Evolutionary conservation across 1,284 basidiomycete species (phyloP).

Genomic region (Leccinum fallax): DNA sequence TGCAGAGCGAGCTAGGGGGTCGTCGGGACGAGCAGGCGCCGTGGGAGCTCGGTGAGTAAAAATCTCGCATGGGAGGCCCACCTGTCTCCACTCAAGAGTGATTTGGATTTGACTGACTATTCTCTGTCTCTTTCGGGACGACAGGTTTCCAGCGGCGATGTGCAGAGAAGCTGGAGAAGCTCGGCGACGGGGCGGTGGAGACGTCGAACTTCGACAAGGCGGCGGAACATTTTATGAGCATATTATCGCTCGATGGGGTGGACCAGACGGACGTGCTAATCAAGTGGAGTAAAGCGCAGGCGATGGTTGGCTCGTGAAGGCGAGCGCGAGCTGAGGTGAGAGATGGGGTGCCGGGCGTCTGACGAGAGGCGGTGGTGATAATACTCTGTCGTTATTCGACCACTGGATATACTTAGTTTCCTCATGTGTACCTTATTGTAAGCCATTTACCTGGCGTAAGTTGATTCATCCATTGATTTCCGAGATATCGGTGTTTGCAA

Average conservation of each 20-base stretch:
- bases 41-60: background rate
- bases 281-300: background rate
- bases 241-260: background rate
- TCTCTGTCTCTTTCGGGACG: background rate
- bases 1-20: background rate
- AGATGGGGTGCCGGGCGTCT: background rate
- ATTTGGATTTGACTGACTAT: background rate
- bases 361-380: background rate
- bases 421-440: too few relatives aligned
- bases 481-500: too few relatives aligned
- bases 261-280: background rate
- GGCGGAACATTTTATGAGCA: background rate
- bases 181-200: background rate
- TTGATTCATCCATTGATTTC: too few relatives aligned
- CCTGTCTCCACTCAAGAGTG: background rate
- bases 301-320: background rate
- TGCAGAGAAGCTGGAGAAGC: background rate
- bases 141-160: background rate
- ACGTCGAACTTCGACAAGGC: background rate
- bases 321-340: background rate
- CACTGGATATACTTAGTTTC: too few relatives aligned
- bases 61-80: background rate
- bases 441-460: too few relatives aligned
- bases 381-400: too few relatives aligned
- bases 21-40: background rate